Evolutionary conservation across 257 asterid species (phyloP).

Genomic region (Mitragyna speciosa): DNA sequence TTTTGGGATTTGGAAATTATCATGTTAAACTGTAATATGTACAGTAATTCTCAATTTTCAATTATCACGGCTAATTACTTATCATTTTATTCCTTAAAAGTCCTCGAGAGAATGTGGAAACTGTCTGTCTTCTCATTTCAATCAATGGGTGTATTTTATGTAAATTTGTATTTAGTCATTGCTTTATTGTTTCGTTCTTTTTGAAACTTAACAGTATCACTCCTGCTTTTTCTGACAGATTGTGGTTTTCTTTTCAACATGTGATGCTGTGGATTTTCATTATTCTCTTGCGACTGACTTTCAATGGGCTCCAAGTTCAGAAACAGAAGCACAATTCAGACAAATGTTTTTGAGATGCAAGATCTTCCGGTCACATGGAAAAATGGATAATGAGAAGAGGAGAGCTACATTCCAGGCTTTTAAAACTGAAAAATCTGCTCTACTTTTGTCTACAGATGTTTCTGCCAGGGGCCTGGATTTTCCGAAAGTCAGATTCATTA

Average conservation of each 20-base stretch:
- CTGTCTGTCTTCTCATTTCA: not conserved
- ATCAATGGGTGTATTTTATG: not conserved
- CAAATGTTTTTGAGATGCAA: constrained; percentile 69
- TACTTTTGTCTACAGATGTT: constrained; percentile 87
- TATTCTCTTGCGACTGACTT: constrained; percentile 63
- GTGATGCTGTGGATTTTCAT: constrained; percentile 95
- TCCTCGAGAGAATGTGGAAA: not conserved
- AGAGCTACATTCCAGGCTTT: constrained; percentile 76
- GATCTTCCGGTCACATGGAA: constrained; percentile 76
- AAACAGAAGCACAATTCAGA: constrained; percentile 50
- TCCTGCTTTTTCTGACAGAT: constrained; percentile 43
- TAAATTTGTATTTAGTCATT: not conserved
- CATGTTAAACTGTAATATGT: not conserved
- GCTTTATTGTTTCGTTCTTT: not conserved
- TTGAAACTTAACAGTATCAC: not conserved
- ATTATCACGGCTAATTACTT: not conserved
- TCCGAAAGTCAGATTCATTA: constrained; percentile 91
- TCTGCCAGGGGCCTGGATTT: constrained; percentile 96
- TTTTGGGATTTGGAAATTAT: not conserved
- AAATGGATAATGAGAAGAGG: constrained; percentile 84
- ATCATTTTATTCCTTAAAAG: not conserved
- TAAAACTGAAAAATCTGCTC: constrained; percentile 81
- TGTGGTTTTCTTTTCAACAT: constrained; percentile 90
- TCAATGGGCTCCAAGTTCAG: constrained; percentile 45
- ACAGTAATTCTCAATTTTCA: not conserved